Percentiles rank a stretch among this genome's conserved stretches.
phyloP scores from a whole-genome alignment of 306 rosid genomes.

The Medicago ruthenica region DNA sequence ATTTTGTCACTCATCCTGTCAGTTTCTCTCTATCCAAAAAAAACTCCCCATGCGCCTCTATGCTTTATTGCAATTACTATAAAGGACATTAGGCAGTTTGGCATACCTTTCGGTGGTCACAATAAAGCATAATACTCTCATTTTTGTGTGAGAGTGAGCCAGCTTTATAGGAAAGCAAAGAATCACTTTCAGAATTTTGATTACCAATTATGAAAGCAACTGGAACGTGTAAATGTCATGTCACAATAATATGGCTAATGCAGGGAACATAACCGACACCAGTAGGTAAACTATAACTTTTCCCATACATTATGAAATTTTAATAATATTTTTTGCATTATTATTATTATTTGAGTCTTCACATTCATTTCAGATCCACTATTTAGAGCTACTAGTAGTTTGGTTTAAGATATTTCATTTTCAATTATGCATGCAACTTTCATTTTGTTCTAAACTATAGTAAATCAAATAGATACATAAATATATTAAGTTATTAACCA shows the following conservation, averaged over 20 bases:
- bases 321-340: background rate
- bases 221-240: constrained; percentile 20
- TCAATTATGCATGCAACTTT: constrained; percentile 26
- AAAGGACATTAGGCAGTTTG: background rate
- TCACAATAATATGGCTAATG: background rate
- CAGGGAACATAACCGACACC: constrained; percentile 35
- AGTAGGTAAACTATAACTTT: constrained; percentile 24
- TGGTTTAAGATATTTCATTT: no score
- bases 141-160: background rate
- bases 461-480: background rate
- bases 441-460: constrained; percentile 8
- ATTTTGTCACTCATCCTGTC: no score
- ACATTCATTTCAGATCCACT: constrained; percentile 47
- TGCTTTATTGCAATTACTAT: no score
- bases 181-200: constrained; percentile 23
- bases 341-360: background rate
- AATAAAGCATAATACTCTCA: background rate
- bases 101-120: constrained; percentile 31
- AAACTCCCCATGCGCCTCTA: no score
- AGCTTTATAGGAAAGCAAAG: constrained; percentile 48
- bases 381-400: no score
- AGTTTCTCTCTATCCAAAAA: no score
- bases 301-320: background rate
- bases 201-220: background rate
- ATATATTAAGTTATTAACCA: background rate